Conservation (phyloP, 2,329 filamentous ascomycete genomes). For the Colletotrichum sp. region DNA sequence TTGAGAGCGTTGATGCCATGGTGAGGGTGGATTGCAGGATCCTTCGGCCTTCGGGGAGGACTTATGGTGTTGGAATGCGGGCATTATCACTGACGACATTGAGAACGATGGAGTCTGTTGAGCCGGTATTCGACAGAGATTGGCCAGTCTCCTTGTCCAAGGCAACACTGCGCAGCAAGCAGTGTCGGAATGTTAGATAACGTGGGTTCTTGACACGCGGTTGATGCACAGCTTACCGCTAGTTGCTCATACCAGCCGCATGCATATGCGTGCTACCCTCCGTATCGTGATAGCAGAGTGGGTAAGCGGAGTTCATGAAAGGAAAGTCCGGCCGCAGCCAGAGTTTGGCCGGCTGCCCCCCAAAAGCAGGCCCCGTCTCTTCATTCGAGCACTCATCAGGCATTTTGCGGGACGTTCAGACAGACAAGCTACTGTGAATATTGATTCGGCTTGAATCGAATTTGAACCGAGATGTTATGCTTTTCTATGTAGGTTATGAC, state of each 20-base stretch:
- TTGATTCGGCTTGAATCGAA: neutral
- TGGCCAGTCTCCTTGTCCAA: neutral
- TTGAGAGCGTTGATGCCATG: neutral
- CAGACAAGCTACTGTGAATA: too few relatives aligned
- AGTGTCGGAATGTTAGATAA: neutral
- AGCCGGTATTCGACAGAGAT: neutral
- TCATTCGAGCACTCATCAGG: neutral
- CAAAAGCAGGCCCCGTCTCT: neutral
- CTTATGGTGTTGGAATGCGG: neutral
- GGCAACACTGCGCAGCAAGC: neutral
- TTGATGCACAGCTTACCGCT: neutral
- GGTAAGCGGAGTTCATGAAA: neutral
- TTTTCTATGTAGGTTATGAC: neutral
- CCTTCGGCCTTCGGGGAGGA: neutral
- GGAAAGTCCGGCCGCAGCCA: neutral
- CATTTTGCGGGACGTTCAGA: neutral
- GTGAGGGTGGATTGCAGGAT: neutral
- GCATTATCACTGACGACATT: neutral
- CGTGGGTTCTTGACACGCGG: neutral
- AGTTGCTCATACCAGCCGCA: neutral
- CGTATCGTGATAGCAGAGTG: neutral
- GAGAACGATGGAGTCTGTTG: neutral
- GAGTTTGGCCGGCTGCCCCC: neutral
- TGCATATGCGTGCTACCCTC: conserved; percentile 4
- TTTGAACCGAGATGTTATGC: neutral